Percentiles rank a stretch among this genome's conserved stretches.
Evolutionary conservation across 805 yeast species (phyloP).

Genomic region (Candida silvicultrix): DNA sequence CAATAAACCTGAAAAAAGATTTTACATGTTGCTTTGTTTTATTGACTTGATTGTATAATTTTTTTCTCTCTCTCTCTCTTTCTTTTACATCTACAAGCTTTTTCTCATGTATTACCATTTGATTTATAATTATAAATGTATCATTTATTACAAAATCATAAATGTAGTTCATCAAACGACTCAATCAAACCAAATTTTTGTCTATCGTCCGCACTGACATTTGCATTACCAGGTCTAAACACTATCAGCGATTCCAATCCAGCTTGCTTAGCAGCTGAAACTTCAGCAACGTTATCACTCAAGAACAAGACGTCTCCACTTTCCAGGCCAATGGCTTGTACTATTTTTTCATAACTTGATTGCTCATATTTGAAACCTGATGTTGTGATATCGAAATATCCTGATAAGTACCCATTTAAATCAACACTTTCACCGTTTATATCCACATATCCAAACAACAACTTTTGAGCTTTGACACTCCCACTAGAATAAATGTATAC

Average conservation of each 20-base stretch:
- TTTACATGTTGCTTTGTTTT: too few relatives aligned
- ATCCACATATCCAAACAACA: slow-evolving; percentile 62
- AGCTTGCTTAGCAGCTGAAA: slow-evolving; percentile 64
- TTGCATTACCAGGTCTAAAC: slow-evolving; percentile 69
- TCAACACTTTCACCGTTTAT: slow-evolving; percentile 35
- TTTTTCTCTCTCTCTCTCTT: too few relatives aligned
- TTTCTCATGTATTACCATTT: not conserved
- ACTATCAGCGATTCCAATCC: slow-evolving; percentile 58
- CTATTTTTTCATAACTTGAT: slow-evolving; percentile 53
- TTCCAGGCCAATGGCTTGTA: slow-evolving; percentile 29
- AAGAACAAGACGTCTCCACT: slow-evolving; percentile 47
- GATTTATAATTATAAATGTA: too few relatives aligned
- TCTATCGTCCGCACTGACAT: slow-evolving; percentile 32
- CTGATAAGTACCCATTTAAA: slow-evolving; percentile 46
- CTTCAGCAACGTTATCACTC: slow-evolving; percentile 77
- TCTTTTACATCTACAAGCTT: not conserved
- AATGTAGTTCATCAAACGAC: slow-evolving; percentile 22
- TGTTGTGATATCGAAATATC: slow-evolving; percentile 81
- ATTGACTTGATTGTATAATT: too few relatives aligned
- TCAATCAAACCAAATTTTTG: slow-evolving; percentile 20
- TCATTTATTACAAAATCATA: not conserved
- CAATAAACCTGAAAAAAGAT: too few relatives aligned
- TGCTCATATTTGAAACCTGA: slow-evolving; percentile 65
- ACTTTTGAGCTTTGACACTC: slow-evolving; percentile 77
- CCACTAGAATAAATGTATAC: slow-evolving; percentile 87